phyloP scores from a whole-genome alignment of 106 monocot species.

The Vanilla planifolia region DNA sequence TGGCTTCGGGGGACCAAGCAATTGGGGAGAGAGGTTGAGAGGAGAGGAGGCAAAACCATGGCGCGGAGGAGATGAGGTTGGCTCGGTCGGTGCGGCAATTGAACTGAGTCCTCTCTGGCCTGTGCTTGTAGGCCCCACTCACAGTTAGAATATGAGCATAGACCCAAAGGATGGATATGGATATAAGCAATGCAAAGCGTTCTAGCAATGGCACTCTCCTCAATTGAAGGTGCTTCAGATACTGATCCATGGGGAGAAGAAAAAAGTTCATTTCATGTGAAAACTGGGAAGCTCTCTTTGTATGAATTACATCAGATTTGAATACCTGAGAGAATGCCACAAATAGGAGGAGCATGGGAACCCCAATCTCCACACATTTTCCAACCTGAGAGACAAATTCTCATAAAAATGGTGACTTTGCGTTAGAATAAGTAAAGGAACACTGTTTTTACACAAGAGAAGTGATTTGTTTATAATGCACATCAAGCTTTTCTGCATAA shows the following conservation, averaged over 20 bases:
- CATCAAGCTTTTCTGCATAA: too few relatives aligned
- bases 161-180: constrained; percentile 59
- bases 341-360: constrained; percentile 90
- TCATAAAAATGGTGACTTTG: too few relatives aligned
- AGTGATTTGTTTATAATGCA: too few relatives aligned
- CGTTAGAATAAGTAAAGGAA: too few relatives aligned
- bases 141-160: constrained; percentile 81
- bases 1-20: not conserved
- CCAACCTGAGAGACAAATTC: constrained; percentile 61
- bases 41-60: constrained; percentile 41
- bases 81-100: constrained; percentile 81
- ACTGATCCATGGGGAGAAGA: constrained; percentile 36
- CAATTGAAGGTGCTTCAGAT: constrained; percentile 70
- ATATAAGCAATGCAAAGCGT: constrained; percentile 66
- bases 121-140: constrained; percentile 75
- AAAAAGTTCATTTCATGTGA: not conserved
- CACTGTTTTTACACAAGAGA: too few relatives aligned
- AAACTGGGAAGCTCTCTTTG: not conserved
- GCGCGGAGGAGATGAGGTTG: constrained; percentile 88
- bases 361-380: constrained; percentile 88
- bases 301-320: not conserved
- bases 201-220: constrained; percentile 64
- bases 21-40: not conserved
- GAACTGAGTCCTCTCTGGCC: constrained; percentile 52
- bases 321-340: constrained; percentile 79